Percentiles rank a stretch among this genome's conserved stretches.
Conservation (phyloP, 2,329 filamentous ascomycete genomes). For the Plectosphaerella cucumerina region DNA sequence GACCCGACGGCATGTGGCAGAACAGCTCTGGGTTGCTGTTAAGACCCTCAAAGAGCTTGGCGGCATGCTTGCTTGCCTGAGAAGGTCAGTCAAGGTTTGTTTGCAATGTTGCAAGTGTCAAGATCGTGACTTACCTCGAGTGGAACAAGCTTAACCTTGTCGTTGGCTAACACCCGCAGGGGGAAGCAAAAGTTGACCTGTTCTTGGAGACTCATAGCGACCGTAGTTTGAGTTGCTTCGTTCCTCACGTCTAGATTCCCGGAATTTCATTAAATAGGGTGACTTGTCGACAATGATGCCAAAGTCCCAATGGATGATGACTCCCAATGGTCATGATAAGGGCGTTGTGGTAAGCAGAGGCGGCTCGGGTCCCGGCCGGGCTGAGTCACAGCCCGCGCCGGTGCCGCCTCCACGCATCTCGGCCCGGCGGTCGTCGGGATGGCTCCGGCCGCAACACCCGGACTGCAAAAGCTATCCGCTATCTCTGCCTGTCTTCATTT, state of each 20-base stretch:
- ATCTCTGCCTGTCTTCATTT: no score
- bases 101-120: not conserved
- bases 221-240: not conserved
- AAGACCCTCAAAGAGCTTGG: conserved; percentile 4
- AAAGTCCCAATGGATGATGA: not conserved
- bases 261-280: not conserved
- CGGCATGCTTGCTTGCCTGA: conserved; percentile 7
- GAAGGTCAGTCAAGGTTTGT: not conserved
- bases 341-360: no score
- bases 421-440: no score
- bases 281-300: not conserved
- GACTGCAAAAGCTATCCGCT: no score
- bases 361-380: not conserved
- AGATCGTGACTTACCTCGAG: conserved; percentile 6
- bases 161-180: conserved; percentile 6
- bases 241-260: no score
- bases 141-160: conserved; percentile 13
- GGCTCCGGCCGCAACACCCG: no score
- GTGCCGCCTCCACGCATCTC: no score
- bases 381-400: no score
- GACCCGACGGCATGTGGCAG: conserved; percentile 14
- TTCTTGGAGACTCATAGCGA: not conserved
- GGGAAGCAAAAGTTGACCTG: conserved; percentile 4
- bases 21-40: conserved; percentile 13
- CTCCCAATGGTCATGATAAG: no score